Evolutionary conservation across 2,329 filamentous ascomycete genomes (phyloP).

Genomic region (Colletotrichum destructivum): DNA sequence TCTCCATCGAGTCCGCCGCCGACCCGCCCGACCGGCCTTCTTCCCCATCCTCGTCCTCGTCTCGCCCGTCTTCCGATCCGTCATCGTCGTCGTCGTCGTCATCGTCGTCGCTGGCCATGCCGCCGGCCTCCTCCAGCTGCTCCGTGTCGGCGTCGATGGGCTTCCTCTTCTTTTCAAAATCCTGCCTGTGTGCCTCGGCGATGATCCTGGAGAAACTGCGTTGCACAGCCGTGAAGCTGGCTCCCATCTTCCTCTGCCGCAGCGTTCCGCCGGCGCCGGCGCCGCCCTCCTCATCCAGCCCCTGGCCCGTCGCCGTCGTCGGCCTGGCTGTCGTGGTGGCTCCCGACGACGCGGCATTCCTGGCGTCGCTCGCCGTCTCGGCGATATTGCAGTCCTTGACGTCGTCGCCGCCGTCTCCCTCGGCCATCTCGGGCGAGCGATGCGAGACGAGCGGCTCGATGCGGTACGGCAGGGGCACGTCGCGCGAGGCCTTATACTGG

Average conservation of each 20-base stretch:
- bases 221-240: constrained; percentile 42
- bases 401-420: background rate
- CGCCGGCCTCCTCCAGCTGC: constrained; percentile 45
- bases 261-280: constrained; percentile 40
- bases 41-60: constrained; percentile 53
- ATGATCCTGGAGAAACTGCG: constrained; percentile 74
- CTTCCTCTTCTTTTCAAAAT: constrained; percentile 86
- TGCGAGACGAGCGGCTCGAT: constrained; percentile 65
- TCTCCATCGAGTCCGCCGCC: constrained; percentile 47
- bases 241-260: constrained; percentile 45
- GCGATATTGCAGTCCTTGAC: constrained; percentile 20
- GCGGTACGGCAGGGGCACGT: constrained; percentile 88
- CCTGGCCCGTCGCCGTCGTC: constrained; percentile 42
- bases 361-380: constrained; percentile 30
- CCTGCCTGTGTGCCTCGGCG: constrained; percentile 87
- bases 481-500: constrained; percentile 89
- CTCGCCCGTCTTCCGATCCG: constrained; percentile 52
- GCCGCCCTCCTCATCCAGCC: constrained; percentile 39
- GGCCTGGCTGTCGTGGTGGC: constrained; percentile 26
- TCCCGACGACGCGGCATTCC: background rate
- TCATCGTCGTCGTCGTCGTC: constrained; percentile 50
- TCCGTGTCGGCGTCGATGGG: constrained; percentile 45
- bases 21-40: constrained; percentile 42
- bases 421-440: constrained; percentile 21
- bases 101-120: constrained; percentile 47